Conservation (phyloP, 2,329 filamentous ascomycete genomes). For the Gnomoniopsis sp. region DNA sequence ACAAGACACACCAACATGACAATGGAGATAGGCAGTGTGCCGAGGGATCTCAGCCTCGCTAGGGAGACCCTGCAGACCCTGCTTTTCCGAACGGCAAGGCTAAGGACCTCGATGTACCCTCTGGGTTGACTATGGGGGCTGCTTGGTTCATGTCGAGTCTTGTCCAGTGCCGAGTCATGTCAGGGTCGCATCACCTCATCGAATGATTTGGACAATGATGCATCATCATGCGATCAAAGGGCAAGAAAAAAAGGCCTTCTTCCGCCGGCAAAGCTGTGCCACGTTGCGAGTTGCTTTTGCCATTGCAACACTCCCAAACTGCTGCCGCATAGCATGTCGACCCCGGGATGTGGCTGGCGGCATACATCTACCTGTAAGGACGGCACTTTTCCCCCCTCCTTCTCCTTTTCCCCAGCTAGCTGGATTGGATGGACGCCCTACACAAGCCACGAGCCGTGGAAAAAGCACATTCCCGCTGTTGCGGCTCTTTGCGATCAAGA, state of each 20-base stretch:
- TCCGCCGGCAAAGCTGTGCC: background rate
- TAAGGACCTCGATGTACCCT: background rate
- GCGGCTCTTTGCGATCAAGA: background rate
- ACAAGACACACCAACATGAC: background rate
- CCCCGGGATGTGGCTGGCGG: background rate
- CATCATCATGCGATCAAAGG: background rate
- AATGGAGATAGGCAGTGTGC: background rate
- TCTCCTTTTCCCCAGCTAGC: background rate
- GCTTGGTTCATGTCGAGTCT: background rate
- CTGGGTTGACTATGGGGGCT: background rate
- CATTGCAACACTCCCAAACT: background rate
- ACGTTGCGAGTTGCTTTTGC: background rate
- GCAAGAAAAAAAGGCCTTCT: background rate
- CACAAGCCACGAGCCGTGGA: background rate
- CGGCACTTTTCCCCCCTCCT: background rate
- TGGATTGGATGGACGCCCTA: background rate
- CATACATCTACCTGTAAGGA: background rate
- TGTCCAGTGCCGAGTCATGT: slow-evolving; percentile 10
- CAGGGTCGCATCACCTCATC: slow-evolving; percentile 5
- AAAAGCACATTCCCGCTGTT: background rate
- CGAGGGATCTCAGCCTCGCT: slow-evolving; percentile 1
- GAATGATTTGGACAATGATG: slow-evolving; percentile 10
- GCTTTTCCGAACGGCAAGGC: slow-evolving; percentile 7
- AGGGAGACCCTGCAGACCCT: slow-evolving; percentile 4
- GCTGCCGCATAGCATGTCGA: background rate